Percentiles rank a stretch among this genome's conserved stretches.
Conservation (phyloP, 2,329 filamentous ascomycete species). For the Calonectria honghensis region DNA sequence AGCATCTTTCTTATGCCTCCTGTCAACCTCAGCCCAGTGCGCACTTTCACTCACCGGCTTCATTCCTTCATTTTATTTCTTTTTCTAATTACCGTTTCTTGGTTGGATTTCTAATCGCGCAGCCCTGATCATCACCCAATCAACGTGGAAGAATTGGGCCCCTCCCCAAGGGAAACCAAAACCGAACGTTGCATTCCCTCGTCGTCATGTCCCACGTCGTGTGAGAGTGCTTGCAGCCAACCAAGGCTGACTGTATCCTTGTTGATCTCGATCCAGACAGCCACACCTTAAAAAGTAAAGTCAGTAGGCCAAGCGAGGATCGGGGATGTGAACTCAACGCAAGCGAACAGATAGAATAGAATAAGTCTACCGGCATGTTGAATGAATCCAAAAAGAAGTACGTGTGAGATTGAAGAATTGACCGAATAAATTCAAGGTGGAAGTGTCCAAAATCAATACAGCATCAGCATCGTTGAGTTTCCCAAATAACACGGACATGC, state of each 20-base stretch:
- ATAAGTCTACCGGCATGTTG: neutral
- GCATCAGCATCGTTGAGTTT: neutral
- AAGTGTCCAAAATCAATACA: neutral
- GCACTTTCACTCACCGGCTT: neutral
- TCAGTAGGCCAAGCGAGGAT: conserved; percentile 1
- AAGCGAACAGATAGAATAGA: neutral
- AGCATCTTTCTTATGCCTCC: neutral
- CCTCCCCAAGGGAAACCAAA: neutral
- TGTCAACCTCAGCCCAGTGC: neutral
- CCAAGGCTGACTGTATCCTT: neutral
- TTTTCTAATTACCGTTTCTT: neutral
- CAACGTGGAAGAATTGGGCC: neutral
- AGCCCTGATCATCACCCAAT: neutral
- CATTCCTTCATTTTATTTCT: neutral
- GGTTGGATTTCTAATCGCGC: neutral
- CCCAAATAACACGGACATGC: neutral
- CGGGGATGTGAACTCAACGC: neutral
- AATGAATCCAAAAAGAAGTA: neutral
- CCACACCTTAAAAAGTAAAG: conserved; percentile 33
- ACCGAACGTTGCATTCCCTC: conserved; percentile 13
- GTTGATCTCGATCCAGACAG: conserved; percentile 31
- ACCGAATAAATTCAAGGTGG: neutral
- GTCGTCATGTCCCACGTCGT: conserved; percentile 16
- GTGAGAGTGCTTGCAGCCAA: conserved; percentile 21
- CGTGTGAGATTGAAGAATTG: neutral